These are phyloP conservation scores for Glycine latifolia DNA, from an alignment of 306 rosid species.

Conservation along the genomic window DNA sequence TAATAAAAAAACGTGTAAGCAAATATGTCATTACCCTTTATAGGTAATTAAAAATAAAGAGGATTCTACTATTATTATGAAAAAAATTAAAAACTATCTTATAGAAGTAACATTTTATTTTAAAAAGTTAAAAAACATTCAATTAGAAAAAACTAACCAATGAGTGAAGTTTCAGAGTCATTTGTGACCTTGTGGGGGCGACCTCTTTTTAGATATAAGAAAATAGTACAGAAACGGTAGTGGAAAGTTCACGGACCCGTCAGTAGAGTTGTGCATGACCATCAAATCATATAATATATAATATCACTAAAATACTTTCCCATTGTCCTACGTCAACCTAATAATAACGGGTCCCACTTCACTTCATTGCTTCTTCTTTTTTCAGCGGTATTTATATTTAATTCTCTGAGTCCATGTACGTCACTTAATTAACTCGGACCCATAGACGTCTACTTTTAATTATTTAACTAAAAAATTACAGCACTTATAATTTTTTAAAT, in stretches of 20 bases:
- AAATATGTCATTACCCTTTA: too few species aligned
- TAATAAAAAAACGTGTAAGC: too few species aligned
- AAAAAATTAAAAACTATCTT: too few species aligned
- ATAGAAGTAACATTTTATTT: too few species aligned
- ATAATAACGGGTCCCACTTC: constrained; percentile 32
- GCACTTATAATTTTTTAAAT: neutral
- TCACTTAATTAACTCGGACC: constrained; percentile 24
- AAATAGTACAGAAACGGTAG: neutral
- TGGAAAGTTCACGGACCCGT: constrained; percentile 51
- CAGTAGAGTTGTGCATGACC: constrained; percentile 3
- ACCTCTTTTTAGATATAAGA: neutral
- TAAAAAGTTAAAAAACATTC: too few species aligned
- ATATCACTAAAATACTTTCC: constrained; percentile 15
- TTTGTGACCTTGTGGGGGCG: neutral
- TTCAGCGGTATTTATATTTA: neutral
- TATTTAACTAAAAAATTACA: neutral
- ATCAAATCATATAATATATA: neutral
- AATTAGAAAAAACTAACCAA: neutral
- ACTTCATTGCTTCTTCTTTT: neutral
- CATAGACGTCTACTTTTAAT: neutral
- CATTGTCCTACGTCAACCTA: constrained; percentile 32
- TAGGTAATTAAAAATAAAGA: too few species aligned
- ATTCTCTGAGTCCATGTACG: neutral
- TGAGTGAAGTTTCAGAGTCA: neutral
- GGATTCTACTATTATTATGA: too few species aligned